A percentile compares a stretch with the other conserved stretches of the same genome.
Conservation (phyloP, 2,329 filamentous ascomycete genomes). For the Aspergillus sp. region DNA sequence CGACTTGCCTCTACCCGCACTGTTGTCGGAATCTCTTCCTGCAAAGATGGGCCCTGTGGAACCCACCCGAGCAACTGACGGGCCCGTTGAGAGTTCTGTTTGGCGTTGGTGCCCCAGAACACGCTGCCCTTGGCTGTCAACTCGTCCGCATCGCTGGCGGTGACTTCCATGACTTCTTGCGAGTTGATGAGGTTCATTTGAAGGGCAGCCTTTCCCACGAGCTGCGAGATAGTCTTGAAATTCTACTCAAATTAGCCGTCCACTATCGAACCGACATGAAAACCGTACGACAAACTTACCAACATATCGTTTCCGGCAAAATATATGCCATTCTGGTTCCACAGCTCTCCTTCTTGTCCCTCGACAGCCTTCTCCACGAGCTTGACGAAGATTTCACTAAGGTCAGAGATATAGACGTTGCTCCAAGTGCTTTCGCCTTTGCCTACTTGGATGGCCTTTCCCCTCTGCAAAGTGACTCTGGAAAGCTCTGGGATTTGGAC, state of each 20-base stretch:
- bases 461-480: slow-evolving; percentile 40
- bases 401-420: slow-evolving; percentile 58
- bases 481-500: slow-evolving; percentile 50
- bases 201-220: slow-evolving; percentile 19
- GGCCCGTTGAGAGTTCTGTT: slow-evolving; percentile 19
- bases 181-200: slow-evolving; percentile 20
- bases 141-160: slow-evolving; percentile 21
- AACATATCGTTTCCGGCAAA: slow-evolving; percentile 24
- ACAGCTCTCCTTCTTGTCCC: slow-evolving; percentile 23
- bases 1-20: slow-evolving; percentile 20
- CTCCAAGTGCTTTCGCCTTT: slow-evolving; percentile 57
- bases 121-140: slow-evolving; percentile 22
- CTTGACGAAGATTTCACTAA: slow-evolving; percentile 52
- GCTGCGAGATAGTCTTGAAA: slow-evolving; percentile 22
- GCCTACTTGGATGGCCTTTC: slow-evolving; percentile 52
- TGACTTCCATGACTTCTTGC: slow-evolving; percentile 17
- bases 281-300: slow-evolving; percentile 16
- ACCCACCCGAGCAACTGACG: slow-evolving; percentile 22
- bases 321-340: slow-evolving; percentile 42
- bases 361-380: slow-evolving; percentile 46
- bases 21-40: slow-evolving; percentile 23
- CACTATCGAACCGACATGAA: neutral
- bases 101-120: slow-evolving; percentile 31
- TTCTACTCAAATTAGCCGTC: slow-evolving; percentile 13
- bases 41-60: slow-evolving; percentile 16